A percentile compares a stretch with the other conserved stretches of the same genome.
Evolutionary conservation across 768 basidiomycete genomes (phyloP).

Genomic region (Coprinopsis cinerea): DNA sequence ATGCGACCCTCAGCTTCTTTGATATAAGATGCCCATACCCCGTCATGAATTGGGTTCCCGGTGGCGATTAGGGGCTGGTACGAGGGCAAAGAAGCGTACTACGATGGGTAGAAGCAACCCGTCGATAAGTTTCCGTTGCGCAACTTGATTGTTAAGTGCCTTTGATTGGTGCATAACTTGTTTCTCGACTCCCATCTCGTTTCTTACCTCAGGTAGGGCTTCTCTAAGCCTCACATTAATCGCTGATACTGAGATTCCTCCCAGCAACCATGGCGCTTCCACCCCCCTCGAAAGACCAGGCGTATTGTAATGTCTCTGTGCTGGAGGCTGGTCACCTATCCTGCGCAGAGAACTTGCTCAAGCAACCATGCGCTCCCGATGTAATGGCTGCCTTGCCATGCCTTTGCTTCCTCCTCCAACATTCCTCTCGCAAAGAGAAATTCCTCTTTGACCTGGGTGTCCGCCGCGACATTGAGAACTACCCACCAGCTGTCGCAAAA

Average conservation of each 20-base stretch:
- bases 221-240: too few relatives aligned
- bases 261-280: constrained; percentile 34
- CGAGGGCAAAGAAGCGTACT: too few relatives aligned
- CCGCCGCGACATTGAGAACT: constrained; percentile 39
- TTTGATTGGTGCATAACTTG: too few relatives aligned
- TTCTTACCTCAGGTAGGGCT: not conserved
- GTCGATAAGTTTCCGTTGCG: too few relatives aligned
- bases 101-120: too few relatives aligned
- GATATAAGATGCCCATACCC: too few relatives aligned
- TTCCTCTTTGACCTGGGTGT: constrained; percentile 55
- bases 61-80: too few relatives aligned
- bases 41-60: too few relatives aligned
- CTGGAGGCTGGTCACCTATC: constrained; percentile 45
- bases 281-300: constrained; percentile 33
- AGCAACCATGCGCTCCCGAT: constrained; percentile 28
- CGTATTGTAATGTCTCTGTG: constrained; percentile 50
- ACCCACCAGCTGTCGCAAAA: constrained; percentile 28
- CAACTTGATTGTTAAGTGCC: too few relatives aligned
- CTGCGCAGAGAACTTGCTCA: constrained; percentile 31
- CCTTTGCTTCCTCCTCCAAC: constrained; percentile 47
- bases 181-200: not conserved
- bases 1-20: not conserved
- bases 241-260: too few relatives aligned
- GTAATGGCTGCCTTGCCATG: constrained; percentile 32
- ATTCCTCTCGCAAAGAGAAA: constrained; percentile 33